These are phyloP conservation scores for Kwoniella europaea DNA, from an alignment of 768 basidiomycete genomes.

Conservation along the genomic window DNA sequence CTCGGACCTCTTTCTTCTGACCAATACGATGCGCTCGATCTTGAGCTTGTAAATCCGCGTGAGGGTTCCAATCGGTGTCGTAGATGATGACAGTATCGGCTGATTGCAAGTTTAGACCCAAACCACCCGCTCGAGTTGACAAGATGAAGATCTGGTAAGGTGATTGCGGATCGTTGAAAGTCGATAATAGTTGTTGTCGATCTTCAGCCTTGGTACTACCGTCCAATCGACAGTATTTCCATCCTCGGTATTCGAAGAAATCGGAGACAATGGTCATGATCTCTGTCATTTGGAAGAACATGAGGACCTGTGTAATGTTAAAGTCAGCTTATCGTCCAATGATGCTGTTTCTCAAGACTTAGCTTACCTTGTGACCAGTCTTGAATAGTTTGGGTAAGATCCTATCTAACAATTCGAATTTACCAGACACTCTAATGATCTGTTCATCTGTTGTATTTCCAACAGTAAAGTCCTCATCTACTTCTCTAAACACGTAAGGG, in stretches of 20 bases:
- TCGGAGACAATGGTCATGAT: conserved; percentile 99
- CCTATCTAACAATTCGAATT: conserved; percentile 87
- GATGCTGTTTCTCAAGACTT: neutral
- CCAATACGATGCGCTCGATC: conserved; percentile 99
- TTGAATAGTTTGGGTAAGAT: conserved; percentile 93
- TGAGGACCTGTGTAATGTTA: conserved; percentile 70
- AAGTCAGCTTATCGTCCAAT: neutral
- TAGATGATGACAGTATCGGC: conserved; percentile 92
- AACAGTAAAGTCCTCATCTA: conserved; percentile 92
- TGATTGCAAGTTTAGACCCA: conserved; percentile 92
- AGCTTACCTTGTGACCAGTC: conserved; percentile 80
- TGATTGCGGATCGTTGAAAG: conserved; percentile 87
- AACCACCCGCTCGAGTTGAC: conserved; percentile 89
- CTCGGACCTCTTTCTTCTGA: conserved; percentile 96
- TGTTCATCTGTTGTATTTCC: conserved; percentile 79
- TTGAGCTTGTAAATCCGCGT: conserved; percentile 98
- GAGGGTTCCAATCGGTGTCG: conserved; percentile 79
- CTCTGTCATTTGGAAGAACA: conserved; percentile 99
- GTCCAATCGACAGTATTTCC: conserved; percentile 89
- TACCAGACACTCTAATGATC: conserved; percentile 84
- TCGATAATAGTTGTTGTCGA: conserved; percentile 79
- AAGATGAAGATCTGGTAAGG: conserved; percentile 90
- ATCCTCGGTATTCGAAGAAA: conserved; percentile 83
- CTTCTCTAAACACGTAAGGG: conserved; percentile 92
- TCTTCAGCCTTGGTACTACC: conserved; percentile 96